Evolutionary conservation across 1,284 basidiomycete species (phyloP).

Genomic region (Anthracocystis walkeri): DNA sequence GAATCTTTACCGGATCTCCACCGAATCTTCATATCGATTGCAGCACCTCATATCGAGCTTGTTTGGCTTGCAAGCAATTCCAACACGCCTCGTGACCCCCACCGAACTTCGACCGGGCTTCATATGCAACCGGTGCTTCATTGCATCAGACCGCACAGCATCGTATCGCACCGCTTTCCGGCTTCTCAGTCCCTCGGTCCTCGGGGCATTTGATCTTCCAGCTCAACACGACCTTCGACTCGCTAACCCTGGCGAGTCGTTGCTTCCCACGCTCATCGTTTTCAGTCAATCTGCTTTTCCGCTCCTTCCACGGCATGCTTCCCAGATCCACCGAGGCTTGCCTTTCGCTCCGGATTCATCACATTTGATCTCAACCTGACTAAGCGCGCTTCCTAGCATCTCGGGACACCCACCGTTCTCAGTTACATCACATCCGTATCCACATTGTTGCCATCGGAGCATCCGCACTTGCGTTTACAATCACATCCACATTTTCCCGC

Average conservation of each 20-base stretch:
- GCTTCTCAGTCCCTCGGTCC: not conserved
- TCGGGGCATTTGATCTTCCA: not conserved
- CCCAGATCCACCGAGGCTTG: not conserved
- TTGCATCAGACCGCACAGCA: slow-evolving; percentile 9
- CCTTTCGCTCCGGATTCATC: slow-evolving; percentile 5
- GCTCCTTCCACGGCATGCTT: slow-evolving; percentile 3
- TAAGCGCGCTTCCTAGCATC: not conserved
- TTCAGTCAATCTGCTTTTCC: not conserved
- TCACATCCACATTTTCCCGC: not conserved
- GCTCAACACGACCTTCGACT: not conserved
- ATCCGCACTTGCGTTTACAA: not conserved
- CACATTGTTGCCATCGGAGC: not conserved
- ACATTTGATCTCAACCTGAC: not conserved
- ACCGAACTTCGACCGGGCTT: slow-evolving; percentile 2
- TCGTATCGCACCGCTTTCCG: slow-evolving; percentile 6
- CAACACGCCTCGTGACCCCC: slow-evolving; percentile 1
- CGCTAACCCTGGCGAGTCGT: not conserved
- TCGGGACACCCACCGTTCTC: slow-evolving; percentile 4
- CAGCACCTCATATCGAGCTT: slow-evolving; percentile 2
- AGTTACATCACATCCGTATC: not conserved
- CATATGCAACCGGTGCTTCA: slow-evolving; percentile 7
- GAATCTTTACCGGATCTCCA: not conserved
- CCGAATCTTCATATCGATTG: not conserved
- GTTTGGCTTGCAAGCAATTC: slow-evolving; percentile 1
- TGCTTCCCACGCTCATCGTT: not conserved